phyloP scores from a whole-genome alignment of 345 rosid genomes.

The Boechera retrofracta region DNA sequence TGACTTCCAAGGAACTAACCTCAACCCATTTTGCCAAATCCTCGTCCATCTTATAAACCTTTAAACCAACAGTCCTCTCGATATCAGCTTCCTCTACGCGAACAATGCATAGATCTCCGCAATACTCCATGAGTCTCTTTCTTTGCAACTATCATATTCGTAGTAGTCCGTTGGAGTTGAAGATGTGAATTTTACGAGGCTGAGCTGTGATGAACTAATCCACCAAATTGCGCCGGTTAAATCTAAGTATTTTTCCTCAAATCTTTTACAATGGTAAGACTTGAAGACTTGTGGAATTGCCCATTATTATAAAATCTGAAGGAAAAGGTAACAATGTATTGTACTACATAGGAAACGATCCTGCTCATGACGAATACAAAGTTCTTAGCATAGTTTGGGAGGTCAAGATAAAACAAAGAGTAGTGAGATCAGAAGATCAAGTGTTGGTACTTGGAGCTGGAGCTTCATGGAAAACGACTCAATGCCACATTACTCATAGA shows the following conservation, averaged over 20 bases:
- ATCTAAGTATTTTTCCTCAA: too few relatives aligned
- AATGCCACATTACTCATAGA: constrained; percentile 14
- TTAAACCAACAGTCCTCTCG: constrained; percentile 28
- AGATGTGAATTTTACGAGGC: neutral
- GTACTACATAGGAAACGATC: neutral
- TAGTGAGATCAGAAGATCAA: neutral
- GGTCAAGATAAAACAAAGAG: neutral
- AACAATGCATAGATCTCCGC: constrained; percentile 33
- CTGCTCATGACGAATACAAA: constrained; percentile 25
- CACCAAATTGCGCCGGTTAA: too few relatives aligned
- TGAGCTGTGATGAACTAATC: neutral
- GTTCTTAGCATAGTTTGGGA: constrained; percentile 1
- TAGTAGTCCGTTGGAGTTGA: constrained; percentile 20
- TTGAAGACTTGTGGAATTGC: neutral
- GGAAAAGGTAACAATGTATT: neutral
- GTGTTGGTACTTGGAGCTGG: constrained; percentile 26
- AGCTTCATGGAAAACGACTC: constrained; percentile 16
- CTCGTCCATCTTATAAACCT: constrained; percentile 48
- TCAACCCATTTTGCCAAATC: constrained; percentile 50
- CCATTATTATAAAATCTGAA: neutral
- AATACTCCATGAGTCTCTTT: constrained; percentile 25
- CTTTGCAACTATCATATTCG: constrained; percentile 7
- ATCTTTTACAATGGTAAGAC: too few relatives aligned
- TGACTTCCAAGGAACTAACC: constrained; percentile 36
- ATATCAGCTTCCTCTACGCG: neutral